phyloP scores from a whole-genome alignment of 306 rosid genomes.

The Cicer yamashitae region DNA sequence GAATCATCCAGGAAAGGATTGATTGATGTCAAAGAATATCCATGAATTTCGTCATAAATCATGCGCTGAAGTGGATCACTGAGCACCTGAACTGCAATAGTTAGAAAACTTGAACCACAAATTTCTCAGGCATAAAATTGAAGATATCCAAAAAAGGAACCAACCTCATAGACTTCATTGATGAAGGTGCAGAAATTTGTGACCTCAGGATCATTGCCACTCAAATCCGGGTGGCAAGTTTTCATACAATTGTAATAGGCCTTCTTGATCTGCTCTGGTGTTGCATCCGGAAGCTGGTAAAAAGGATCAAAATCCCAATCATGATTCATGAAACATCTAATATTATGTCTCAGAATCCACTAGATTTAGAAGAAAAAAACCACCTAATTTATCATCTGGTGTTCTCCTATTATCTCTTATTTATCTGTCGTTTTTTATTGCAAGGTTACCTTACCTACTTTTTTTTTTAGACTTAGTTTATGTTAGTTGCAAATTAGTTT shows the following conservation, averaged over 20 bases:
- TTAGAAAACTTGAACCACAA: constrained; percentile 19
- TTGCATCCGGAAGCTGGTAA: constrained; percentile 90
- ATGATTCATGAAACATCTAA: constrained; percentile 40
- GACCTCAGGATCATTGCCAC: constrained; percentile 78
- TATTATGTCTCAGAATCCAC: background rate
- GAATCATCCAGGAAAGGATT: constrained; percentile 84
- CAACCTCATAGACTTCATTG: constrained; percentile 87
- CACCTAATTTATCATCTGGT: background rate
- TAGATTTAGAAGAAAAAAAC: background rate
- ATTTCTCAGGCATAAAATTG: constrained; percentile 26
- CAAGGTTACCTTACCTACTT: too few species aligned
- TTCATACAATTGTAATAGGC: constrained; percentile 97
- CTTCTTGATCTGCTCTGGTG: constrained; percentile 78
- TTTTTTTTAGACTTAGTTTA: too few species aligned
- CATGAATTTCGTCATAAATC: constrained; percentile 94
- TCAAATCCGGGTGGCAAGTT: constrained; percentile 95
- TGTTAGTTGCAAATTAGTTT: too few species aligned
- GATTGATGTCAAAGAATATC: constrained; percentile 81
- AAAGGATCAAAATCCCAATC: constrained; percentile 34
- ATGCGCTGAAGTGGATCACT: constrained; percentile 94
- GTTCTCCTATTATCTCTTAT: background rate
- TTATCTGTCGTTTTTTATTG: too few species aligned
- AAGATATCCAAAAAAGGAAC: constrained; percentile 42
- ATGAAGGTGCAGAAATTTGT: constrained; percentile 92
- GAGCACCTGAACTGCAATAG: constrained; percentile 78